Base-by-base conservation (phyloP, 2,329 filamentous ascomycete species). In the Dactylellina sp. region DNA sequence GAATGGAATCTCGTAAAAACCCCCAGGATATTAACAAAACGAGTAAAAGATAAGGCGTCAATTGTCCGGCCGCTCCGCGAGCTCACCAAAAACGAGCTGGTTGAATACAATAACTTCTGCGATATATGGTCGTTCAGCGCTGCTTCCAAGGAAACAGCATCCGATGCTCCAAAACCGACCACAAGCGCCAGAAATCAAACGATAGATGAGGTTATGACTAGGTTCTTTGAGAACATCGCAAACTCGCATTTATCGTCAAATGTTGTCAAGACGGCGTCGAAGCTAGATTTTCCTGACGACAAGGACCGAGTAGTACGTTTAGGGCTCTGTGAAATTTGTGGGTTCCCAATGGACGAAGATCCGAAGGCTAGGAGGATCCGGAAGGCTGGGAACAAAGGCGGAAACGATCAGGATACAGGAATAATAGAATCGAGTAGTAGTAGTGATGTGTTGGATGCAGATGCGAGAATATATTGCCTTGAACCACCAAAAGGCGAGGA, bases 251-350 rank as follows among this genome's bases (percentile, higher is more conserved):
- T 74, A 9, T 92, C 97, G 14, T 90, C 93, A 32, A 99, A 99
- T 80, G 95, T 99, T 7, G 94, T 97, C 3, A 88, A 92, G 75
- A 99, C 94, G 35, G 89, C 91, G n/a, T 89, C 88, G 57, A 97
- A 96, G 81, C 84, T 98, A 42, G 84, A 88, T 49, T 82, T 87
- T 24, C 80, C 83, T 0, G 77, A 82, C 20, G 77, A 74, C 53
- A 12, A 9, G 12, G 42, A 66, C 25, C 77, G 50, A 22, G 52
- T 71, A 7, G 32, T 32, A 39, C 59, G 44, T 39, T 28, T 52
- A 32, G 62, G 61, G n/a, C 57, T 44, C 12, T 79, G 78, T 50
- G 75, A 63, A 32, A 75, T 78, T 66, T 79, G 78, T 50, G 78
- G 77, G 22, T 42, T 79, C 44, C 77, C 77, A 9, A 75, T 75